Percentiles rank a stretch among this genome's conserved stretches.
Conservation (phyloP, 1,284 basidiomycete genomes). For the Meira miltonrushii region DNA sequence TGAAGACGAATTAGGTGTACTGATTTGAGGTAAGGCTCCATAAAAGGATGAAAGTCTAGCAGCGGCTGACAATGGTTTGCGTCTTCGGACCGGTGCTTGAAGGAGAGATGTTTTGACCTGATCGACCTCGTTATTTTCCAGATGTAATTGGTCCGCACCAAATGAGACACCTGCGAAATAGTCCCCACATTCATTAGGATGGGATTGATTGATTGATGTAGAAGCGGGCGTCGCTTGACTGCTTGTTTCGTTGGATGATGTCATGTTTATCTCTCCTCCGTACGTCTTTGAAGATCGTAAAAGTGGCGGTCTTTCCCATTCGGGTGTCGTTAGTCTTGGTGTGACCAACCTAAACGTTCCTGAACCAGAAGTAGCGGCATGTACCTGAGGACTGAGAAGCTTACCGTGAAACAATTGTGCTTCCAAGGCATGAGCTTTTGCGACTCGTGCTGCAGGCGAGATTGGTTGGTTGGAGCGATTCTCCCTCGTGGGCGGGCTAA, state of each 20-base stretch:
- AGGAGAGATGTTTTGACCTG: not conserved
- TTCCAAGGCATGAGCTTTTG: not conserved
- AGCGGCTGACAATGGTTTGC: constrained; percentile 30
- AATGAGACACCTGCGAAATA: constrained; percentile 26
- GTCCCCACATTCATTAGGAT: constrained; percentile 19
- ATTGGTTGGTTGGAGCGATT: no score
- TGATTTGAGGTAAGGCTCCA: constrained; percentile 7
- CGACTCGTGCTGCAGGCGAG: no score
- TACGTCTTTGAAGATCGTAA: not conserved
- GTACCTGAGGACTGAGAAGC: constrained; percentile 26
- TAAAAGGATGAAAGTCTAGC: constrained; percentile 32
- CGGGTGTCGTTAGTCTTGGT: constrained; percentile 37
- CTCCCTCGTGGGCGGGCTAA: no score
- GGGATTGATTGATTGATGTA: constrained; percentile 11
- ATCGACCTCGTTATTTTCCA: no score
- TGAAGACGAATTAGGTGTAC: no score
- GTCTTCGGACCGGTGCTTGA: constrained; percentile 14
- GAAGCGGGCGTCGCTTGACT: not conserved
- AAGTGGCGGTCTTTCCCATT: constrained; percentile 17
- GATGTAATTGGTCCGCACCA: constrained; percentile 6
- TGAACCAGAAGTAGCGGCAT: constrained; percentile 39
- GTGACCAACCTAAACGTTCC: constrained; percentile 40
- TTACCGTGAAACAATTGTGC: not conserved
- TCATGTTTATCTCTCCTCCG: not conserved
- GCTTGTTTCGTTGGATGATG: not conserved